Base-by-base conservation (phyloP, 1,284 basidiomycete genomes). In the Leccinum solheimii region DNA sequence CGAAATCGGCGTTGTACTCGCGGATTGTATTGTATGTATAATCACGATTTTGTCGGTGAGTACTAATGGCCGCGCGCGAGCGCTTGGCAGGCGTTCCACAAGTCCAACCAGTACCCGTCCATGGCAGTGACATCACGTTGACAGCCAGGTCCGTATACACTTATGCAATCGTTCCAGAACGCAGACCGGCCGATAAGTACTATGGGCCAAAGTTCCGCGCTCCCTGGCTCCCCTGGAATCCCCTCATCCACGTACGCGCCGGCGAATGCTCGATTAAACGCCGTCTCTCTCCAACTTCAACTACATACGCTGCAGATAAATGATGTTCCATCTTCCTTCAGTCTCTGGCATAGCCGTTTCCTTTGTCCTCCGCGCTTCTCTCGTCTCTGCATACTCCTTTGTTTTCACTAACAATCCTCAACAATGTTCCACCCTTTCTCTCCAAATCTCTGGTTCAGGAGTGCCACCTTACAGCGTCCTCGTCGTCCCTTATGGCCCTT, bases 401-500 rank as follows among this genome's bases (percentile, higher is more conserved):
- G 76, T 77, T 38, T 86, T 91, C 72, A 75, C 79, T 11, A 75
- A 68, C 61, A 71, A 79, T 23, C 88, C 90, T 0, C 72, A 79
- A 56, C 90, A 91, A 76, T 92, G 90, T 72, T 67, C 77, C 57
- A 82, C 85, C 67, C 79, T 91, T 40, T 80, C 82, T 49, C 75
- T 92, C 32, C 66, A 77, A 27, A 79, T 91, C 60, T 75, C 77
- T 5, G 71, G 76, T 58, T 81, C 77, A 40, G 86, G 86, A 53
- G 70, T 73, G 49, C 84, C 88, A 0, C 90, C 90, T 0, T 45
- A 45, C 43, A 45, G 43, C 19, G 43, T 45, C 10, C 43, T 45
- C 43, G 19, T 45, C 19, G 5, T 91, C 55, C 90, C 90, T 1
- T 83, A 79, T 68, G 90, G 90, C 3, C 76, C 86, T 3, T 78